Conservation (phyloP, 441 rosid genomes). For the Jatropha podagrica region DNA sequence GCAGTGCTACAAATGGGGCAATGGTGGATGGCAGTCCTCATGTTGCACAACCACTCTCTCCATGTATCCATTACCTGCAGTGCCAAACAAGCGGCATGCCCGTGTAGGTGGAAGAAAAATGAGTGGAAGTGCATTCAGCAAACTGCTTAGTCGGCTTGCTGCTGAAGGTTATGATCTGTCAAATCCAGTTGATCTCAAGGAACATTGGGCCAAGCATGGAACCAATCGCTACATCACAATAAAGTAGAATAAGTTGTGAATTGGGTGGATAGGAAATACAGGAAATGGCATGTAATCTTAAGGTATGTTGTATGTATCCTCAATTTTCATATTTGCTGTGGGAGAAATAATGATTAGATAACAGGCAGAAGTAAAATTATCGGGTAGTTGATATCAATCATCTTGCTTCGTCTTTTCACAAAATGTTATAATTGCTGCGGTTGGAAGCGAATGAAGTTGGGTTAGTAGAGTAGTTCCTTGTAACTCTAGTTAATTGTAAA, state of each 20-base stretch:
- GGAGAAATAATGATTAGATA: slow-evolving; percentile 19
- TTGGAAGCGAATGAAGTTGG: not conserved
- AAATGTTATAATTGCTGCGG: not conserved
- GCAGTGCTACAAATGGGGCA: slow-evolving; percentile 99
- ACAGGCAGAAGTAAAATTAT: slow-evolving; percentile 9
- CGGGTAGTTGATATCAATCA: not conserved
- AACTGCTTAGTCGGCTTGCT: slow-evolving; percentile 87
- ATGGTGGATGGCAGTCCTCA: slow-evolving; percentile 97
- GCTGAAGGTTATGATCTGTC: slow-evolving; percentile 92
- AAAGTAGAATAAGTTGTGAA: slow-evolving; percentile 39
- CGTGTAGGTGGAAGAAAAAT: slow-evolving; percentile 95
- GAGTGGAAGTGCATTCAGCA: slow-evolving; percentile 97
- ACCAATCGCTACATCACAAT: slow-evolving; percentile 95
- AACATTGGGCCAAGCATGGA: slow-evolving; percentile 94
- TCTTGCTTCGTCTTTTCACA: not conserved
- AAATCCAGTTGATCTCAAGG: slow-evolving; percentile 86
- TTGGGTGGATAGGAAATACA: slow-evolving; percentile 18
- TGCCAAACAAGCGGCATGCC: slow-evolving; percentile 88
- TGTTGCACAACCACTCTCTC: slow-evolving; percentile 94
- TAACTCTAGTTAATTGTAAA: slow-evolving; percentile 17
- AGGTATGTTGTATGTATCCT: slow-evolving; percentile 23
- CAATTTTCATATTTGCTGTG: slow-evolving; percentile 25
- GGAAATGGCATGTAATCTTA: not conserved
- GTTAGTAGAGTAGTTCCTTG: not conserved
- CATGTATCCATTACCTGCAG: slow-evolving; percentile 79